Percentiles rank a stretch among this genome's conserved stretches.
Evolutionary conservation across 805 yeast genomes (phyloP).

Genomic region (Blastobotrys americana): DNA sequence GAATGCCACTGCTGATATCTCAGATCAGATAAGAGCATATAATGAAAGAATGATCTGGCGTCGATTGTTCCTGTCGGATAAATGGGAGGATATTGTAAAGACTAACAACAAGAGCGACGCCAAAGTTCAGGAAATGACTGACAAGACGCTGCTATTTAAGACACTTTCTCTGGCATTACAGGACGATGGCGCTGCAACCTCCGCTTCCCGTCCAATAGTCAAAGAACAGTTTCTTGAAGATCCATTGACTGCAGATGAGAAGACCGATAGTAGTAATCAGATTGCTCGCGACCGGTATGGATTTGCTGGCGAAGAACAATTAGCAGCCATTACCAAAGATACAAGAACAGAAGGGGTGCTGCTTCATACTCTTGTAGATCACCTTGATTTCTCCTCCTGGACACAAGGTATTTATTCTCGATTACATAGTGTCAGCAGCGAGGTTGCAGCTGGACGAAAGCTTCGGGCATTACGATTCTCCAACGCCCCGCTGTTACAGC

Average conservation of each 20-base stretch:
- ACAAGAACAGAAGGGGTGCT: constrained; percentile 3
- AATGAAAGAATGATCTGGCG: constrained; percentile 47
- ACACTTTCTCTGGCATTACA: constrained; percentile 31
- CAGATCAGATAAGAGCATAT: constrained; percentile 28
- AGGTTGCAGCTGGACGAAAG: no score
- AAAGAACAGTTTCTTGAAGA: neutral
- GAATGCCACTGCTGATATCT: constrained; percentile 26
- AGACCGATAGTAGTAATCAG: constrained; percentile 3
- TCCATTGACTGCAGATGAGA: neutral
- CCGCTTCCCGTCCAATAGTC: neutral
- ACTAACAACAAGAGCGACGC: constrained; percentile 38
- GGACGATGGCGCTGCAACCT: neutral
- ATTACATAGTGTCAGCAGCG: no score
- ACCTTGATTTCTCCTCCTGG: constrained; percentile 15
- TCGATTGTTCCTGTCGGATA: constrained; percentile 46
- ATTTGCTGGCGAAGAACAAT: constrained; percentile 8
- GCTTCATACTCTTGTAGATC: constrained; percentile 5
- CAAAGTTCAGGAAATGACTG: constrained; percentile 34
- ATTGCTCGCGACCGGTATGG: constrained; percentile 10
- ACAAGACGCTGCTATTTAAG: constrained; percentile 39
- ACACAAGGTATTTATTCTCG: constrained; percentile 21
- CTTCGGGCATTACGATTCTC: no score
- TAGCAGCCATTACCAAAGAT: constrained; percentile 7
- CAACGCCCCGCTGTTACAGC: neutral
- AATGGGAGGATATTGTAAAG: constrained; percentile 38